Evolutionary conservation across 2,329 filamentous ascomycete genomes (phyloP), one percentile per base, ranked within the genome.

Genomic region (Ophiocordyceps polyrhachis-furcata): DNA sequence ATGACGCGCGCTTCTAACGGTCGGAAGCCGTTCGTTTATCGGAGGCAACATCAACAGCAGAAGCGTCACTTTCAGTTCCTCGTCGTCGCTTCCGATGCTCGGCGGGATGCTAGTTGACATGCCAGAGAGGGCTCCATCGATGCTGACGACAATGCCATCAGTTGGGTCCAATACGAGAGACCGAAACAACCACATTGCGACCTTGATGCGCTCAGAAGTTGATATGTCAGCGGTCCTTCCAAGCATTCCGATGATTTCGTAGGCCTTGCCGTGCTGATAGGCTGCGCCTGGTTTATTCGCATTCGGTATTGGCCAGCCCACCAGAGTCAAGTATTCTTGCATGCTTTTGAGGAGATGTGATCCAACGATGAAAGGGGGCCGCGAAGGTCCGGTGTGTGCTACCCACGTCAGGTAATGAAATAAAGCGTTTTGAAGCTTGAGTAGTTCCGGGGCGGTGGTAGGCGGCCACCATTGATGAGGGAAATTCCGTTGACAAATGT

Each of bases 351-450:
- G 76, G 3, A 93, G 69, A 40, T 73, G 72, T 2, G 74, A 68
- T 0, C 82, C 83, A 51, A 93, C 78, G 9, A 69, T 62, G 45
- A 91, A 74, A 43, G 76, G 70, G 1, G 71, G 63, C 28, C 61
- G 62, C 0, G 62, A 59, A 0, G 77, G 71, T 8, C 81, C 83
- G 52, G 86, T 77, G 29, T 81, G 76, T 11, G 88, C 83, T 12
- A 91, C 77, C 76, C 88, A 96, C 44, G 85, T 83, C 46, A 93
- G 75, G 53, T 89, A 93, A 37, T 81, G 76, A 54, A 96, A 91
- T 4, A 94, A 71, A 1, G 88, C 84, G 41, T 78, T 80, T 51
- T 87, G 76, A 11, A 95, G 71, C 58, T 91, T 93, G 1, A 76
- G 73, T 2, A 77, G 77, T 60, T 94, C 87, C 8, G 89, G 68